Evolutionary conservation across 1,139 yeast species (phyloP).

Genomic region (Magnusiomyces paraingens): DNA sequence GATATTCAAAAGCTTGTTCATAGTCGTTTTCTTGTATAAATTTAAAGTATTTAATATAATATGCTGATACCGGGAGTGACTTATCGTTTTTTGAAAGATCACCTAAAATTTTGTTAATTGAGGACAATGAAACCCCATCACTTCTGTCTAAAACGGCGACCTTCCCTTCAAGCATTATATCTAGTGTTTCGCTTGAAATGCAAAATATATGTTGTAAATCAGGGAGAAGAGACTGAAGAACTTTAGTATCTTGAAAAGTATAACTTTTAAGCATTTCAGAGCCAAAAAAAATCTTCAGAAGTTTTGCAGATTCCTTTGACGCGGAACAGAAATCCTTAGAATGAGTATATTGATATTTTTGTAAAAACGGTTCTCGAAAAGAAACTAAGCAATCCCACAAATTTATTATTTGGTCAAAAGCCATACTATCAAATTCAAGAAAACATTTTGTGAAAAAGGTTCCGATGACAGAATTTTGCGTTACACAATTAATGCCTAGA

Average conservation of each 20-base stretch:
- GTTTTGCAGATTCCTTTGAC: too few relatives aligned
- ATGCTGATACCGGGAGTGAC: slow-evolving; percentile 54
- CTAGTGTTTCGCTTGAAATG: slow-evolving; percentile 49
- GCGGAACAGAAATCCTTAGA: neutral
- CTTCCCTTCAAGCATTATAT: slow-evolving; percentile 49
- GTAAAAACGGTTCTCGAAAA: slow-evolving; percentile 37
- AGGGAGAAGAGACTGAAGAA: slow-evolving; percentile 9
- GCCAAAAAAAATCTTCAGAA: neutral
- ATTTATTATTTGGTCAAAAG: slow-evolving; percentile 50
- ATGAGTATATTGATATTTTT: too few relatives aligned
- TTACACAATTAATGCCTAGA: slow-evolving; percentile 2
- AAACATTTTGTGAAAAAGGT: slow-evolving; percentile 39
- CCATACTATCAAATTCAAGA: slow-evolving; percentile 46
- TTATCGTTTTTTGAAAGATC: slow-evolving; percentile 48
- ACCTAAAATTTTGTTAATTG: slow-evolving; percentile 41
- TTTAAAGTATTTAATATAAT: slow-evolving; percentile 60
- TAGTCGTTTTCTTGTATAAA: slow-evolving; percentile 58
- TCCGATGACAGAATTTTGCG: slow-evolving; percentile 34
- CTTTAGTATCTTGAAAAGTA: neutral
- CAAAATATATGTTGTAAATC: slow-evolving; percentile 2
- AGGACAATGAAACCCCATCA: slow-evolving; percentile 38
- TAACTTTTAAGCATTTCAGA: neutral
- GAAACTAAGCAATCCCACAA: slow-evolving; percentile 51
- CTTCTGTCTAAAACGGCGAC: slow-evolving; percentile 48
- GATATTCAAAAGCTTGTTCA: slow-evolving; percentile 61